Evolutionary conservation across 2,329 filamentous ascomycete species (phyloP).

Genomic region (Fragosphaeria purpurea): DNA sequence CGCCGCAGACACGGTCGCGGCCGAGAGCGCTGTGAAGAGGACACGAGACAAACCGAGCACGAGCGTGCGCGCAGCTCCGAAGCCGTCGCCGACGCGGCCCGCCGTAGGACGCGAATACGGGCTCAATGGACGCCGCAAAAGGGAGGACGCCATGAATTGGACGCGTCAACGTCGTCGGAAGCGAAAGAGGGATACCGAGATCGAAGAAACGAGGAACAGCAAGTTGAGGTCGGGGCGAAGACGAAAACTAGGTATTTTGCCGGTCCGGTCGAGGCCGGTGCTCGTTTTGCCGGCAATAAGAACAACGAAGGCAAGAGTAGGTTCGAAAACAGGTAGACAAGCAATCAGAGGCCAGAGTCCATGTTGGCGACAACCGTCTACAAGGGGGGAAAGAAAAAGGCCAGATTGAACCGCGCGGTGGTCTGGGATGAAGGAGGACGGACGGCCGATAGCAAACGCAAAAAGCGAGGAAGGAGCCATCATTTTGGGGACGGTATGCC

Average conservation of each 20-base stretch:
- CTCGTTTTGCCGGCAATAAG: too few relatives aligned
- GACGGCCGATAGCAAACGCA: background rate
- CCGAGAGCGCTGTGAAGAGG: slow-evolving; percentile 38
- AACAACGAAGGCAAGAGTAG: too few relatives aligned
- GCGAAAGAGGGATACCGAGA: too few relatives aligned
- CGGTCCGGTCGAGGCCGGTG: too few relatives aligned
- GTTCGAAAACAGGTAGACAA: too few relatives aligned
- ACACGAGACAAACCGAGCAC: slow-evolving; percentile 42
- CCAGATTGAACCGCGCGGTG: background rate
- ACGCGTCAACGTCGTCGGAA: background rate
- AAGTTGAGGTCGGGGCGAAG: too few relatives aligned
- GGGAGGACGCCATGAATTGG: slow-evolving; percentile 6
- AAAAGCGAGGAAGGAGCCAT: too few relatives aligned
- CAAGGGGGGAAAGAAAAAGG: background rate
- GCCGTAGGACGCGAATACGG: background rate
- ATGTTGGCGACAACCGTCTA: too few relatives aligned
- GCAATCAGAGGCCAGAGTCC: background rate
- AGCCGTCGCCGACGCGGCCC: slow-evolving; percentile 16
- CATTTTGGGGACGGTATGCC: too few relatives aligned
- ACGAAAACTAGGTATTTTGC: too few relatives aligned
- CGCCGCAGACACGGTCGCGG: slow-evolving; percentile 28
- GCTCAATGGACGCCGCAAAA: background rate
- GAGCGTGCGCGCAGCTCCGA: slow-evolving; percentile 31
- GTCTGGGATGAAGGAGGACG: background rate
- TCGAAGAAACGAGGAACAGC: too few relatives aligned